Conservation (phyloP, 768 basidiomycete species). For the Mycena venus region DNA sequence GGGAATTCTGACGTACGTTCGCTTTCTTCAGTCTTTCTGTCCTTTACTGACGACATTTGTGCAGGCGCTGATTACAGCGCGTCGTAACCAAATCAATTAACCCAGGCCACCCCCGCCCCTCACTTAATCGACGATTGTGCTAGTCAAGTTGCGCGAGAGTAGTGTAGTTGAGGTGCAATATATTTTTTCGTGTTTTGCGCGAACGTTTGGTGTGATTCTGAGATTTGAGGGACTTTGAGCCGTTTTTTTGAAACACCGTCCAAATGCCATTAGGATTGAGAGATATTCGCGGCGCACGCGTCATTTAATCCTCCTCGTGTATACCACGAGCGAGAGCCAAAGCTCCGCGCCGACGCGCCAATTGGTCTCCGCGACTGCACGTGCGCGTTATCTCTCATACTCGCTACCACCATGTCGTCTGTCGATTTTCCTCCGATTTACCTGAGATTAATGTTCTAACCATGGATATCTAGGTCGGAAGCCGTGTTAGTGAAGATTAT, state of each 20-base stretch:
- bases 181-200: slow-evolving; percentile 12
- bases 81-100: slow-evolving; percentile 25
- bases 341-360: neutral
- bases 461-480: no score
- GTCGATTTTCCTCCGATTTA: no score
- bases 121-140: neutral
- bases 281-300: no score
- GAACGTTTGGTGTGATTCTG: neutral
- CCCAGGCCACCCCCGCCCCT: slow-evolving; percentile 24
- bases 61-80: neutral
- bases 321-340: no score
- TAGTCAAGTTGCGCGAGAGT: slow-evolving; percentile 1
- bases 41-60: neutral
- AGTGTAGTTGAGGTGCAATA: slow-evolving; percentile 16
- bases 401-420: slow-evolving; percentile 39
- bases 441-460: no score
- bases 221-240: neutral
- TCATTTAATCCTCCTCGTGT: no score
- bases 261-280: no score
- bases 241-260: no score
- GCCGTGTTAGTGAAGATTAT: slow-evolving; percentile 81
- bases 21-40: neutral
- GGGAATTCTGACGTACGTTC: neutral
- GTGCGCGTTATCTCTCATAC: slow-evolving; percentile 1
- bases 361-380: neutral